Percentiles rank a stretch among this genome's conserved stretches.
phyloP scores from a whole-genome alignment of 306 rosid species.

The Styphnolobium japonicum region DNA sequence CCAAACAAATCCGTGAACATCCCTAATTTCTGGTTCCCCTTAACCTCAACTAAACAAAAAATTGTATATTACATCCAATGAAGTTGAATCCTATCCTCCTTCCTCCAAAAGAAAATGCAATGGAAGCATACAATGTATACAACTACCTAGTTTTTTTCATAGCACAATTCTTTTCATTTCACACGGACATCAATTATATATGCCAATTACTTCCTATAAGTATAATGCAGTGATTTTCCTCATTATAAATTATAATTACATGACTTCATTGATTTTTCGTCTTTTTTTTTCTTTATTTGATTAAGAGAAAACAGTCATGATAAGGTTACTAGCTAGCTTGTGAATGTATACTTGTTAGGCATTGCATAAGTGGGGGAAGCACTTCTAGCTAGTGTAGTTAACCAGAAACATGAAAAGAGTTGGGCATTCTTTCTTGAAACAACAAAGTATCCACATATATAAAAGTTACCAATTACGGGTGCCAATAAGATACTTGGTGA shows the following conservation, averaged over 20 bases:
- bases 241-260: no score
- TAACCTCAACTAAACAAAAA: neutral
- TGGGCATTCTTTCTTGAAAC: no score
- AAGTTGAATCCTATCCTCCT: neutral
- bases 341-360: no score
- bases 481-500: no score
- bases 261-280: neutral
- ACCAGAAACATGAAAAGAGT: no score
- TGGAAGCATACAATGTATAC: conserved; percentile 2
- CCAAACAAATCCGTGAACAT: no score
- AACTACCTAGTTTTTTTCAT: neutral
- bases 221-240: no score
- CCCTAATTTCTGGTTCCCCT: conserved; percentile 13
- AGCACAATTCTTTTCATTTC: neutral
- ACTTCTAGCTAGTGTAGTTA: no score
- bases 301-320: neutral
- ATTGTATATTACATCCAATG: neutral
- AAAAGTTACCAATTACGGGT: neutral
- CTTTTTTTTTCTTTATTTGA: neutral
- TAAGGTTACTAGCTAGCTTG: neutral
- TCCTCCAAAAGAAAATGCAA: neutral
- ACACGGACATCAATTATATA: neutral
- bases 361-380: no score
- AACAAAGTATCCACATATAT: neutral
- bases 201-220: neutral